Conservation (phyloP, 345 rosid genomes). For the Boechera stricta region DNA sequence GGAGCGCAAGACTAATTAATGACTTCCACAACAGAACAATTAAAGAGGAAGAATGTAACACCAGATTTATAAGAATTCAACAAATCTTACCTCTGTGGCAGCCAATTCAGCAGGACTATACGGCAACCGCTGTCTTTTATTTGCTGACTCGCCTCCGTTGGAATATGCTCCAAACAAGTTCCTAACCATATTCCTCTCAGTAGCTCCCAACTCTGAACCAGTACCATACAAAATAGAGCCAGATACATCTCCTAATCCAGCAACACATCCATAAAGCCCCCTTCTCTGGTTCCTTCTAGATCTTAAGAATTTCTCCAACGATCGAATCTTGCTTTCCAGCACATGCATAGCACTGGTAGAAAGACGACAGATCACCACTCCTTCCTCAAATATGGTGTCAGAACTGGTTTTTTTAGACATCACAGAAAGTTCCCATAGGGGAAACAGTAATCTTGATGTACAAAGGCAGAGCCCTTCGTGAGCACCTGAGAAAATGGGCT, state of each 20-base stretch:
- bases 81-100: constrained; percentile 78
- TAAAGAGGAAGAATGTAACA: constrained; percentile 30
- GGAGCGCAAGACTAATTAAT: constrained; percentile 28
- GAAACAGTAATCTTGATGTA: constrained; percentile 87
- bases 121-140: constrained; percentile 86
- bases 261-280: constrained; percentile 96
- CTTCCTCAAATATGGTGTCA: constrained; percentile 57
- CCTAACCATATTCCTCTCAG: constrained; percentile 77
- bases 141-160: constrained; percentile 64
- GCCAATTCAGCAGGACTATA: constrained; percentile 91
- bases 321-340: constrained; percentile 84
- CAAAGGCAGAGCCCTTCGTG: constrained; percentile 95
- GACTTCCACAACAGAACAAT: constrained; percentile 20
- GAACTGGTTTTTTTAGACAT: constrained; percentile 63
- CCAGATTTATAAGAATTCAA: constrained; percentile 30
- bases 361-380: constrained; percentile 76
- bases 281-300: constrained; percentile 92
- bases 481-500: constrained; percentile 93
- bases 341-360: constrained; percentile 78
- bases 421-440: constrained; percentile 94
- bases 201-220: constrained; percentile 66
- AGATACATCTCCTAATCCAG: constrained; percentile 83
- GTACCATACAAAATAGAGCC: constrained; percentile 90
- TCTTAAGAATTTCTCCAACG: constrained; percentile 83
- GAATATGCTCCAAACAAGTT: constrained; percentile 81